phyloP scores from a whole-genome alignment of 2,329 filamentous ascomycete genomes.

The Botryotinia calthae region DNA sequence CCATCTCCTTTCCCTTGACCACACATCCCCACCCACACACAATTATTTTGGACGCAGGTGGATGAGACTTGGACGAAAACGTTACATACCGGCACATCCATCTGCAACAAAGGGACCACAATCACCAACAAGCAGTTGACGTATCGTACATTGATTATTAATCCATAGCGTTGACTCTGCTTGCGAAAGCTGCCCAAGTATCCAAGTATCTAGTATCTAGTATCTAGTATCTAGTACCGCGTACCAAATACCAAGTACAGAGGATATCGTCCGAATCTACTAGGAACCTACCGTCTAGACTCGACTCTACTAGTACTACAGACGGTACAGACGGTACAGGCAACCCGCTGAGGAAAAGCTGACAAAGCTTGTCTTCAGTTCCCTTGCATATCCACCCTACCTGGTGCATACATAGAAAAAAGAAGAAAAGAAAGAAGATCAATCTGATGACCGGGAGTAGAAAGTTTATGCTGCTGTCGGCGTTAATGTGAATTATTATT shows the following conservation, averaged over 20 bases:
- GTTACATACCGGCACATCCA: neutral
- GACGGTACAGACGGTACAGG: too few relatives aligned
- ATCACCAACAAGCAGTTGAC: neutral
- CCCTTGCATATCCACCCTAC: neutral
- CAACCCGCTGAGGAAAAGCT: neutral
- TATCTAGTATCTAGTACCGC: too few relatives aligned
- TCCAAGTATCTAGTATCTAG: neutral
- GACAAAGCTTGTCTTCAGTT: neutral
- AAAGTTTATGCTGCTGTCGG: slow-evolving; percentile 6
- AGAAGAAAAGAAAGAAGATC: neutral
- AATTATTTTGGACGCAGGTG: neutral
- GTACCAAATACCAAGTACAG: neutral
- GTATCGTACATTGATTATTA: neutral
- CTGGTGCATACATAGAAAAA: neutral
- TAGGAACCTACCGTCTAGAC: neutral
- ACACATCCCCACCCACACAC: neutral
- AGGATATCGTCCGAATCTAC: neutral
- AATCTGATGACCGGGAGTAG: slow-evolving; percentile 5
- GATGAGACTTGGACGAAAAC: neutral
- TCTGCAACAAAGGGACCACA: neutral
- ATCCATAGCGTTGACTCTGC: neutral
- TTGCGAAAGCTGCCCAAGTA: neutral
- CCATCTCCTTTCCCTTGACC: neutral
- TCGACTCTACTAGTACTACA: neutral
- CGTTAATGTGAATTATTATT: slow-evolving; percentile 4